Percentiles rank a stretch among this genome's conserved stretches.
phyloP scores from a whole-genome alignment of 805 yeast genomes.

The Candida incommunis region DNA sequence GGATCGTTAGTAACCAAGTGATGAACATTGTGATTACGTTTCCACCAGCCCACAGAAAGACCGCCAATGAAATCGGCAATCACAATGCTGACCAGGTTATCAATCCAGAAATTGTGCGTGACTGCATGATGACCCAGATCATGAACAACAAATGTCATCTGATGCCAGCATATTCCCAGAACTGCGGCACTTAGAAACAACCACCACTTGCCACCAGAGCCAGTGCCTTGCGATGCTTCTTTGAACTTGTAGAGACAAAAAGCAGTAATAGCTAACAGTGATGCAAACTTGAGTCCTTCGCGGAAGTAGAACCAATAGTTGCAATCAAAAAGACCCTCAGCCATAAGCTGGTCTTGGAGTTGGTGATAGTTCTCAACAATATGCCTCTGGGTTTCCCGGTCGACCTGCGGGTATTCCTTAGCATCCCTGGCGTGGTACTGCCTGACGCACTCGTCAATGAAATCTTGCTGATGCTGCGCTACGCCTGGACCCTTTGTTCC shows the following conservation, averaged over 20 bases:
- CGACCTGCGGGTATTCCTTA: slow-evolving; percentile 45
- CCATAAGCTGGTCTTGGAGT: slow-evolving; percentile 40
- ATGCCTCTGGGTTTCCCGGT: slow-evolving; percentile 46
- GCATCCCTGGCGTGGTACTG: slow-evolving; percentile 41
- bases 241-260: slow-evolving; percentile 30
- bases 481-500: background rate
- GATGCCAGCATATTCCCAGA: slow-evolving; percentile 80
- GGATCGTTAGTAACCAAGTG: slow-evolving; percentile 88
- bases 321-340: slow-evolving; percentile 56
- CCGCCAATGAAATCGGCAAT: slow-evolving; percentile 82
- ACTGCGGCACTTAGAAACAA: slow-evolving; percentile 43
- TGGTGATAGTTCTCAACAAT: slow-evolving; percentile 44
- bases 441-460: slow-evolving; percentile 46
- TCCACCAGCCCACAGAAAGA: slow-evolving; percentile 89
- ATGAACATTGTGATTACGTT: slow-evolving; percentile 85
- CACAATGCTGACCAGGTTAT: slow-evolving; percentile 57
- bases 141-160: slow-evolving; percentile 73
- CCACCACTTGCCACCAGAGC: slow-evolving; percentile 14
- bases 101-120: slow-evolving; percentile 65
- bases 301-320: slow-evolving; percentile 59
- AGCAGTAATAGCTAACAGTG: slow-evolving; percentile 37
- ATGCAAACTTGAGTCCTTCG: slow-evolving; percentile 46
- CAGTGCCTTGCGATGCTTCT: slow-evolving; percentile 2
- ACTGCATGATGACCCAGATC: slow-evolving; percentile 83
- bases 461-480: slow-evolving; percentile 29